Evolutionary conservation across 177 flowering plant species (phyloP).

Genomic region (Vitis hybrid): DNA sequence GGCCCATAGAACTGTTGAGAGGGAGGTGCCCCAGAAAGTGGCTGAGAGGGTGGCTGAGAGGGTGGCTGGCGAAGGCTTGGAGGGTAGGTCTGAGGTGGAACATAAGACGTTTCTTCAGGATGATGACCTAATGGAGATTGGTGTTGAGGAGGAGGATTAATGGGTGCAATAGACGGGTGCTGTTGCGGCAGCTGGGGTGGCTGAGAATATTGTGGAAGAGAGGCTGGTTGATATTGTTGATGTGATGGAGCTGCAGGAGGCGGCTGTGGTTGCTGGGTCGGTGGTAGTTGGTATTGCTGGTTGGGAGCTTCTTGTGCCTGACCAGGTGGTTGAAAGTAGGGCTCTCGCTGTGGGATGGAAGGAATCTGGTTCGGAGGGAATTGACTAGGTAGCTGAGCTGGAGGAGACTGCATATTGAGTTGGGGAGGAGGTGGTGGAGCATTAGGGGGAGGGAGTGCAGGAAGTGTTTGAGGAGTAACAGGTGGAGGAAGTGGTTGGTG

Average conservation of each 20-base stretch:
- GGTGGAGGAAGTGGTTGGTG: conserved; percentile 45
- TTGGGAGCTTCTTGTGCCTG: conserved; percentile 52
- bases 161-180: conserved; percentile 28
- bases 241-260: conserved; percentile 40
- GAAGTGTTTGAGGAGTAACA: conserved; percentile 36
- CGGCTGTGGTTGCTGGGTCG: conserved; percentile 47
- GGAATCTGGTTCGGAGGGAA: conserved; percentile 45
- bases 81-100: conserved; percentile 53
- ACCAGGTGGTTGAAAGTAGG: conserved; percentile 50
- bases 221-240: conserved; percentile 49
- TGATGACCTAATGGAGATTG: conserved; percentile 49
- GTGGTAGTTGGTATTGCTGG: conserved; percentile 61
- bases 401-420: conserved; percentile 34
- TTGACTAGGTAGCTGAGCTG: conserved; percentile 38
- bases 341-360: conserved; percentile 47
- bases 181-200: conserved; percentile 38
- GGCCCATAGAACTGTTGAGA: conserved; percentile 56
- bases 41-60: conserved; percentile 44
- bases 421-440: conserved; percentile 43
- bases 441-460: conserved; percentile 39
- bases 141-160: conserved; percentile 35
- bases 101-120: conserved; percentile 58
- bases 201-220: conserved; percentile 46
- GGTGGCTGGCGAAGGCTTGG: conserved; percentile 47
- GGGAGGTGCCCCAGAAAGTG: conserved; percentile 41